Evolutionary conservation across 257 asterid genomes (phyloP), one percentile per base, ranked within the genome.

Genomic region (Gentiana macrophylla): DNA sequence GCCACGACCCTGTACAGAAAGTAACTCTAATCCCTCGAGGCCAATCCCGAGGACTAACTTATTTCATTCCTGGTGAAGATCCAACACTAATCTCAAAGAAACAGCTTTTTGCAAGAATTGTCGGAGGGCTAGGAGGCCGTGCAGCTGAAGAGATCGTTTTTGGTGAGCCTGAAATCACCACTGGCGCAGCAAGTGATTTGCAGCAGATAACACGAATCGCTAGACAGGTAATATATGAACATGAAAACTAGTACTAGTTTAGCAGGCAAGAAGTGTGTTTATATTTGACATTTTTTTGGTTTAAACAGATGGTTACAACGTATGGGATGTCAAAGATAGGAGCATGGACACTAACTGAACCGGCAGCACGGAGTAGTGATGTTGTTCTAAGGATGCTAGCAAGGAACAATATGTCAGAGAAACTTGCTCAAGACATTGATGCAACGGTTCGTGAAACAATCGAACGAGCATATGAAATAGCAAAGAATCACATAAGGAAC

Each of bases 261-360:
- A 8, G 41, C 44, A n/a, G 11, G 6, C 46, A 3, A 41, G 46
- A 41, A 41, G 9, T 24, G 24, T 24, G 3, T 50, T 0, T 4
- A 6, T 37, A 8, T 5, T 43, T 0, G 32, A 55, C 11, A 55
- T 36, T 32, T 12, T 45, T 50, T 38, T 35, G 13, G 37, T 53
- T 35, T 38, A 1, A 10, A 53, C 74, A 82, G 84, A 86, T 83
- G 92, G 89, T 82, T 13, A 72, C 75, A 36, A 53, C 70, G 55
- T 77, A 72, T 48, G 95, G 95, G 37, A 83, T 86, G 95, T 86
- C 95, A 4, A 89, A 86, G 73, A 72, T 80, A 12, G 84, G 92
- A 8, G 86, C 93, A 8, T 83, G 85, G 86, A 61, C 81, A 3
- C 46, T 83, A 74, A 57, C 64, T 8, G 84, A 80, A 58, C 84